Evolutionary conservation across 2,329 filamentous ascomycete species (phyloP), one percentile per base, ranked within the genome.

Genomic region (Fusarium nygamai): DNA sequence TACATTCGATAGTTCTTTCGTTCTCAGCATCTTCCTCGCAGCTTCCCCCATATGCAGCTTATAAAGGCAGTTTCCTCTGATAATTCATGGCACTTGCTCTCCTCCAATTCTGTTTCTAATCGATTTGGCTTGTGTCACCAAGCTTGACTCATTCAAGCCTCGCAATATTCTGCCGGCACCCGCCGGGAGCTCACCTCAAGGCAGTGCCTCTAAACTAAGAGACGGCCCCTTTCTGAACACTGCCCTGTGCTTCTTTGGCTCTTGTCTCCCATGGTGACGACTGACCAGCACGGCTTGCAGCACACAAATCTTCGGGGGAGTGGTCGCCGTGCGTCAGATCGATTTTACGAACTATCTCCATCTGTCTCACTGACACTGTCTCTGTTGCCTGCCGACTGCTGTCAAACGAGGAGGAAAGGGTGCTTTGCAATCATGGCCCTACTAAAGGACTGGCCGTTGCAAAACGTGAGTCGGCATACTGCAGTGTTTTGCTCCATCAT

Each of bases 391-490:
- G 38, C 38, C 38, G 33, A 33, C 33, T 46, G 24, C 33, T 51
- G 36, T 36, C 22, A 33, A 39, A 39, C 19, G 20, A 34, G 24
- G 39, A 50, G 31, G 38, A 31, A 27, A 38, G n/a, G 22, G 20
- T 29, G 36, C 57, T 39, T 24, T 39, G 48, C 39, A 78, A 80
- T 75, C 39, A 88, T 89, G 87, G 80, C 81, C 34, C 75, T 80
- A 60, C 82, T 84, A 36, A 80, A 84, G 61, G 78, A 83, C 79
- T 91, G 89, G 89, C 88, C 88, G 31, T 80, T 86, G 53, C 83
- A 83, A 68, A 83, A 85, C 50, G 84, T 85, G 74, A 68, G 83
- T 78, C 8, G 44, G 27, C 31, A 24, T 20, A 17, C 41, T 24
- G 16, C 33, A 27, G 20, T 24, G 19, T 17, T 16, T 33, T 14